Evolutionary conservation across 2,329 filamentous ascomycete species (phyloP).

Genomic region (Nemania serpens): DNA sequence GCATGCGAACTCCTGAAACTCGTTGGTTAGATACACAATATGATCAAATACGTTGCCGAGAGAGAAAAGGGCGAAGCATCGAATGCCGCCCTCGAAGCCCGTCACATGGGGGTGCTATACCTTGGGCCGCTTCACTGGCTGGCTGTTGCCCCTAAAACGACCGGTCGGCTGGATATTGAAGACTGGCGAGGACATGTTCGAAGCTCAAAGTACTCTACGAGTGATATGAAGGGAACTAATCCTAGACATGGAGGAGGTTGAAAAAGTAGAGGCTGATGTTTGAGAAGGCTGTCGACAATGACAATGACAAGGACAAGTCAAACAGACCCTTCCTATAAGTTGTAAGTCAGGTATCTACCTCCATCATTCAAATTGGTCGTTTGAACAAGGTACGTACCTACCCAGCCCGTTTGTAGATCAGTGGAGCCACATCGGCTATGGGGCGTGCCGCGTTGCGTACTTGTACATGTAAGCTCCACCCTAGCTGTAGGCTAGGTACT

Average conservation of each 20-base stretch:
- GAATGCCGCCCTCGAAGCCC: not conserved
- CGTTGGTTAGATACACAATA: not conserved
- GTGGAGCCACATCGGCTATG: too few species aligned
- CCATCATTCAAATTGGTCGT: too few species aligned
- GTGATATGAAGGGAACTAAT: not conserved
- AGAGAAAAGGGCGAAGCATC: not conserved
- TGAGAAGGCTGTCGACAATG: not conserved
- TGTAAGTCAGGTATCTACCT: too few species aligned
- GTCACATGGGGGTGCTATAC: slow-evolving; percentile 47
- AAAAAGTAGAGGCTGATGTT: not conserved
- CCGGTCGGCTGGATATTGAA: slow-evolving; percentile 73
- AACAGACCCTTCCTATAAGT: not conserved
- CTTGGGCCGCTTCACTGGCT: slow-evolving; percentile 75
- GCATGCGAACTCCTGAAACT: slow-evolving; percentile 78
- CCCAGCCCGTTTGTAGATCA: not conserved
- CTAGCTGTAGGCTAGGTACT: too few species aligned
- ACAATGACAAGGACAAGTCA: not conserved
- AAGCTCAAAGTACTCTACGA: not conserved
- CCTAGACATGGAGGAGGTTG: not conserved
- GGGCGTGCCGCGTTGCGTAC: too few species aligned
- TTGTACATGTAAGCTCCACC: too few species aligned
- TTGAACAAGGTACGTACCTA: not conserved
- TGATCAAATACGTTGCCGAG: not conserved
- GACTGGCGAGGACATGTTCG: slow-evolving; percentile 13
- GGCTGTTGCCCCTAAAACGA: slow-evolving; percentile 69